Conservation (phyloP, 495 filamentous ascomycete genomes). For the Hypoxylon crocopeplum region DNA sequence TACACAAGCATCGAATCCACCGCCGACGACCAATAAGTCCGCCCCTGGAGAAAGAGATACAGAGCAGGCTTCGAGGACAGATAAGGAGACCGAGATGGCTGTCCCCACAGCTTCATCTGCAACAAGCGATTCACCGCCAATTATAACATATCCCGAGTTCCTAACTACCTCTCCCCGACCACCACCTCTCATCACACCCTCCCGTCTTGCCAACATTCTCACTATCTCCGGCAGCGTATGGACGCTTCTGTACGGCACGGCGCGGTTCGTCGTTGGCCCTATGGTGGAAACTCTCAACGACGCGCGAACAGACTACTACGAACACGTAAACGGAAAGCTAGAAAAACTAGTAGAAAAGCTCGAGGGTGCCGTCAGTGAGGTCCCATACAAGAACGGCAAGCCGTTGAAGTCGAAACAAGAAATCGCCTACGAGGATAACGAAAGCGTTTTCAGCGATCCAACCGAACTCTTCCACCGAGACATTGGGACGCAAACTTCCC, state of each 20-base stretch:
- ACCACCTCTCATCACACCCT: slow-evolving; percentile 76
- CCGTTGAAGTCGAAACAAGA: slow-evolving; percentile 18
- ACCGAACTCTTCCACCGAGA: slow-evolving; percentile 93
- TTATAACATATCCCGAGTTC: slow-evolving; percentile 98
- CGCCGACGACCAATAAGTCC: slow-evolving; percentile 25
- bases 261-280: slow-evolving; percentile 79
- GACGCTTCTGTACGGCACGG: slow-evolving; percentile 78
- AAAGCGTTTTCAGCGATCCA: slow-evolving; percentile 62
- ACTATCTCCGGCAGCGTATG: slow-evolving; percentile 76
- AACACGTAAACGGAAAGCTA: slow-evolving; percentile 69
- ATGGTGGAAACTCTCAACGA: slow-evolving; percentile 78
- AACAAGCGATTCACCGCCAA: slow-evolving; percentile 71
- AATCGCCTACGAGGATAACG: slow-evolving; percentile 42
- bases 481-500: slow-evolving; percentile 83
- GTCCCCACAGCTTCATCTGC: slow-evolving; percentile 12
- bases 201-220: slow-evolving; percentile 75
- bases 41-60: slow-evolving; percentile 24
- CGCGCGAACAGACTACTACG: slow-evolving; percentile 82
- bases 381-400: slow-evolving; percentile 44
- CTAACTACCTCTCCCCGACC: slow-evolving; percentile 68
- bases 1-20: slow-evolving; percentile 34
- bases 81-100: slow-evolving; percentile 11
- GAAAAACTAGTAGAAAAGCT: slow-evolving; percentile 75
- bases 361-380: slow-evolving; percentile 69
- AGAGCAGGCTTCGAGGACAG: slow-evolving; percentile 24